A percentile compares a stretch with the other conserved stretches of the same genome.
Evolutionary conservation across 1,284 basidiomycete genomes (phyloP).

Genomic region (Termitomyces sp.): DNA sequence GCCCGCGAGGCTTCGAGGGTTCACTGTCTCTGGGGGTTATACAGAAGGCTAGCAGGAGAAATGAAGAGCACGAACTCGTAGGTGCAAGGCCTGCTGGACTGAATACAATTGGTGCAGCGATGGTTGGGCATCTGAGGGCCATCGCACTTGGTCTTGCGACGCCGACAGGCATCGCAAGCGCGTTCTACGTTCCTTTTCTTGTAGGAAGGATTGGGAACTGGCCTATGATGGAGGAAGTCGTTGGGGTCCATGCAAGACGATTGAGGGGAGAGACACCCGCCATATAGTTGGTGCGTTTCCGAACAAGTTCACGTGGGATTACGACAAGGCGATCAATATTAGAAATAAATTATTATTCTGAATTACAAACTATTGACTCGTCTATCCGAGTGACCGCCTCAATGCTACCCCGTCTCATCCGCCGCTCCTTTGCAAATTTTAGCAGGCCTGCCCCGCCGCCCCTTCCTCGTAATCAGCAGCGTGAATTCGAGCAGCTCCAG

Average conservation of each 20-base stretch:
- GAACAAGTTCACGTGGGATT: conserved; percentile 13
- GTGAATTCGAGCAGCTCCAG: conserved; percentile 72
- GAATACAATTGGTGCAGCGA: conserved; percentile 69
- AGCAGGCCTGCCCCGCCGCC: conserved; percentile 62
- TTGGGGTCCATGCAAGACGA: conserved; percentile 10
- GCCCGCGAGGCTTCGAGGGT: conserved; percentile 75
- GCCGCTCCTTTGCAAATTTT: conserved; percentile 26
- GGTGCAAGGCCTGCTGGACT: conserved; percentile 62
- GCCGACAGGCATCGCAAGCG: conserved; percentile 68
- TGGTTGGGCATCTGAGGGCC: conserved; percentile 55
- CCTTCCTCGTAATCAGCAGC: conserved; percentile 65
- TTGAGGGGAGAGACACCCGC: conserved; percentile 3
- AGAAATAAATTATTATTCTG: no score
- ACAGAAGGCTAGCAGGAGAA: conserved; percentile 4
- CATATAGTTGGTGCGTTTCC: conserved; percentile 10
- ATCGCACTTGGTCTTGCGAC: conserved; percentile 67
- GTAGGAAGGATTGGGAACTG: conserved; percentile 8
- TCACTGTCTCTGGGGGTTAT: conserved; percentile 40
- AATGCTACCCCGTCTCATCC: conserved; percentile 1
- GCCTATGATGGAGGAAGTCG: conserved; percentile 5
- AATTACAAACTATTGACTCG: not conserved
- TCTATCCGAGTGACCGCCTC: not conserved
- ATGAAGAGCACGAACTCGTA: conserved; percentile 54
- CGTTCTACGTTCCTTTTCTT: conserved; percentile 60
- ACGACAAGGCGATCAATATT: conserved; percentile 4